Percentiles rank a stretch among this genome's conserved stretches.
Evolutionary conservation across 352 stramenopile genomes (phyloP).

Genomic region (Aphanomyces euteiches): DNA sequence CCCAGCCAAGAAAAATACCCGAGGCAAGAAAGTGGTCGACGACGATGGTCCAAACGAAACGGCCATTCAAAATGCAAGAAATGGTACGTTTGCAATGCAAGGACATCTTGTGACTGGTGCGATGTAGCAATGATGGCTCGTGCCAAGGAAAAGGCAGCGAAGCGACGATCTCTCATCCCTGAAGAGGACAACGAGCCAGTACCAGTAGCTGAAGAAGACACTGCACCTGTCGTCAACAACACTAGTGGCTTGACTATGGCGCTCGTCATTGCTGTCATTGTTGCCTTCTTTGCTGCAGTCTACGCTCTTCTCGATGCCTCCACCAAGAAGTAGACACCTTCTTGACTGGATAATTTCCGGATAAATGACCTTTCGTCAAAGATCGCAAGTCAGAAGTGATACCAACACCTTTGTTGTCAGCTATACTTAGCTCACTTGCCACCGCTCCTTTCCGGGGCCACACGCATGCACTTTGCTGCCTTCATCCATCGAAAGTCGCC

Average conservation of each 20-base stretch:
- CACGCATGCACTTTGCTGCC: too few relatives aligned
- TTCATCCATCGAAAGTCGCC: too few relatives aligned
- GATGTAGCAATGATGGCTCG: constrained; percentile 57
- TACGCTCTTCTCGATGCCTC: constrained; percentile 21
- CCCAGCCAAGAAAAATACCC: constrained; percentile 36
- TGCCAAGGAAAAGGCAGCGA: constrained; percentile 41
- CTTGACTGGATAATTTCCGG: too few relatives aligned
- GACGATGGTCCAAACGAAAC: constrained; percentile 1
- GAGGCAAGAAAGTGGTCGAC: not conserved
- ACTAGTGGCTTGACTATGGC: constrained; percentile 18
- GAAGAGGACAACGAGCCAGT: constrained; percentile 4
- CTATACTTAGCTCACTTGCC: too few relatives aligned
- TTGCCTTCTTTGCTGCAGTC: constrained; percentile 17
- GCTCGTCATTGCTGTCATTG: constrained; percentile 14
- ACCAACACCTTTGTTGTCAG: too few relatives aligned
- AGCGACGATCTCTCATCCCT: constrained; percentile 30
- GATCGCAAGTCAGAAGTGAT: too few relatives aligned
- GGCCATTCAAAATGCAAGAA: constrained; percentile 3
- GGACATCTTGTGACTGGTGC: not conserved
- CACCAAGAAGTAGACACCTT: constrained; percentile 3
- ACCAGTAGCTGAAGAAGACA: not conserved
- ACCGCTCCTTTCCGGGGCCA: too few relatives aligned
- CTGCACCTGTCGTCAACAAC: constrained; percentile 7
- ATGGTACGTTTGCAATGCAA: not conserved
- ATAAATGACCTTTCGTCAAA: too few relatives aligned